Conservation (phyloP, 768 basidiomycete genomes). For the Tylopilus balloui region DNA sequence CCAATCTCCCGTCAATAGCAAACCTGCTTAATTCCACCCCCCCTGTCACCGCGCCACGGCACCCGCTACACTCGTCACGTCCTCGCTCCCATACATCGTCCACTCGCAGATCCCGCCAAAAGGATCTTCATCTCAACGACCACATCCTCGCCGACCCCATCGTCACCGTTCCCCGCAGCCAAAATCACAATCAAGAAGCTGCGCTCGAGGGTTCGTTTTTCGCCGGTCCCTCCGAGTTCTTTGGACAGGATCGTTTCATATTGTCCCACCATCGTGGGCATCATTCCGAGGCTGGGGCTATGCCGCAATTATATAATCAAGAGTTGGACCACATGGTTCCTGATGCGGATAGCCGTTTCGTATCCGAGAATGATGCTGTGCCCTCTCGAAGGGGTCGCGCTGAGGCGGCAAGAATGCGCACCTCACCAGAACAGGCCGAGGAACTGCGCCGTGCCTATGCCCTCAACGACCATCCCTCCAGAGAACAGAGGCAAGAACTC, state of each 20-base stretch:
- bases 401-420: constrained; percentile 48
- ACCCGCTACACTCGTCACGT: constrained; percentile 19
- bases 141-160: constrained; percentile 22
- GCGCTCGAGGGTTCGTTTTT: constrained; percentile 31
- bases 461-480: constrained; percentile 60
- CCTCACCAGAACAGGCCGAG: constrained; percentile 60
- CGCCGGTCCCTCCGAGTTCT: constrained; percentile 29
- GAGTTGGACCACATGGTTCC: constrained; percentile 49
- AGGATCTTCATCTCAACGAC: constrained; percentile 31
- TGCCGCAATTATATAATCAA: constrained; percentile 29
- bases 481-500: constrained; percentile 61
- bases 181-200: constrained; percentile 13
- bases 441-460: constrained; percentile 65
- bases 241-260: constrained; percentile 30
- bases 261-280: constrained; percentile 33
- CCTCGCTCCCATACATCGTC: constrained; percentile 25
- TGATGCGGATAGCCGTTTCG: constrained; percentile 48
- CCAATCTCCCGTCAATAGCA: constrained; percentile 36
- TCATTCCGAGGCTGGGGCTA: constrained; percentile 24
- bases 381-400: constrained; percentile 30
- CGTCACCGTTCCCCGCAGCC: not conserved
- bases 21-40: constrained; percentile 38
- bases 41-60: constrained; percentile 21
- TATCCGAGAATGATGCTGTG: constrained; percentile 46
- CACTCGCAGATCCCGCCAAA: constrained; percentile 29